Conservation (phyloP, 2,329 filamentous ascomycete species). For the Thielaviopsis euricoi region DNA sequence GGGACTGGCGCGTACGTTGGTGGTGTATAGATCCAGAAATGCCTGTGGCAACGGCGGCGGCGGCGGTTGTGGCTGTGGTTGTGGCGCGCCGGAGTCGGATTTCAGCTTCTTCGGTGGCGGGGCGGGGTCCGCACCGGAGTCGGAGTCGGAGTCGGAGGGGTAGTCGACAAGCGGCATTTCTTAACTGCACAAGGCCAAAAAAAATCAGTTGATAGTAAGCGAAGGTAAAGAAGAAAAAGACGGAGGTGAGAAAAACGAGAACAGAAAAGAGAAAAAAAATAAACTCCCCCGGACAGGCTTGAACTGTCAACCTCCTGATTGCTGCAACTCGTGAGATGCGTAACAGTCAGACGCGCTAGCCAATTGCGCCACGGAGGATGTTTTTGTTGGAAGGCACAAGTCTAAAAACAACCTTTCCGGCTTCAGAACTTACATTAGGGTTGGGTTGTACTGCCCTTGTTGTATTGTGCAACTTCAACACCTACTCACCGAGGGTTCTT, state of each 20-base stretch:
- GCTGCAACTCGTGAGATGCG: neutral
- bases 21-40: slow-evolving; percentile 84
- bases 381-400: too few species aligned
- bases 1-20: slow-evolving; percentile 59
- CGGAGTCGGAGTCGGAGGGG: slow-evolving; percentile 15
- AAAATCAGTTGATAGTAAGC: too few species aligned
- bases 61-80: neutral
- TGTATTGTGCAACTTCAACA: too few species aligned
- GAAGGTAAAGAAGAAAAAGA: neutral
- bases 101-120: slow-evolving; percentile 8
- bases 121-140: slow-evolving; percentile 1
- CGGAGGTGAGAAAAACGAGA: neutral
- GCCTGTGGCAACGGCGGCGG: slow-evolving; percentile 55
- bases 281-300: too few species aligned
- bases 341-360: neutral
- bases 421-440: too few species aligned
- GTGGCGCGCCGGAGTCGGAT: neutral
- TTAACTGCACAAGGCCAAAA: neutral
- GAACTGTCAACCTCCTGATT: too few species aligned
- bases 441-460: too few species aligned
- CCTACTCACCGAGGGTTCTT: too few species aligned
- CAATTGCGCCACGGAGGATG: neutral
- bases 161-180: slow-evolving; percentile 51
- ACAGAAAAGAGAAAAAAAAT: too few species aligned
- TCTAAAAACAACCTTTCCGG: too few species aligned